phyloP scores from a whole-genome alignment of 2,329 filamentous ascomycete genomes.

The Mycosphaerella sp. region DNA sequence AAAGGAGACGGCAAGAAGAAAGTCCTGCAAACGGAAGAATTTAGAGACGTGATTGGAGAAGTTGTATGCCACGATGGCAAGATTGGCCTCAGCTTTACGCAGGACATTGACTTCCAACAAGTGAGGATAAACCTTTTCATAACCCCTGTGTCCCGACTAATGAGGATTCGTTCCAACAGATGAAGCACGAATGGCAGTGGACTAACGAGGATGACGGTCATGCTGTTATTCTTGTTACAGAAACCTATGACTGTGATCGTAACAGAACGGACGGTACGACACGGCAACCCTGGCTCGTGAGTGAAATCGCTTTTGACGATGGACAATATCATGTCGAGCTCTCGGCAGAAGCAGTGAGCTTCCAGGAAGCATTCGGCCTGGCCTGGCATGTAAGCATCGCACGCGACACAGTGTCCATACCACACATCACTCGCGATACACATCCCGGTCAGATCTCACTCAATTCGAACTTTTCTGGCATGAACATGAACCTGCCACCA shows the following conservation, averaged over 20 bases:
- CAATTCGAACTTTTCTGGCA: conserved; percentile 9
- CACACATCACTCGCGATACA: neutral
- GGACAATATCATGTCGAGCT: neutral
- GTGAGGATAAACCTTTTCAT: neutral
- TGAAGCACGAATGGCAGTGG: conserved; percentile 7
- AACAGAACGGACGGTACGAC: conserved; percentile 3
- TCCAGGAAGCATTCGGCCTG: conserved; percentile 7
- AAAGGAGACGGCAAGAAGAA: conserved; percentile 1
- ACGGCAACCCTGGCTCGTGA: conserved; percentile 3
- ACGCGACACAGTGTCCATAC: neutral
- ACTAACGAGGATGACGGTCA: neutral
- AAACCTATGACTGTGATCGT: conserved; percentile 4
- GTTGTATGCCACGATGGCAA: conserved; percentile 1
- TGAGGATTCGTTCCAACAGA: neutral
- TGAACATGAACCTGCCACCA: conserved; percentile 4
- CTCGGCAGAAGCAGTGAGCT: neutral
- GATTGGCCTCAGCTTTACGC: neutral
- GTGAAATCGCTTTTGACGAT: conserved; percentile 4
- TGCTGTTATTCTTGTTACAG: conserved; percentile 4
- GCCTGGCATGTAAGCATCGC: conserved; percentile 7
- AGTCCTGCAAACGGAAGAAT: conserved; percentile 2
- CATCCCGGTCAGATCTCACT: conserved; percentile 7
- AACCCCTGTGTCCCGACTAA: neutral
- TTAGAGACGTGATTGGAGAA: neutral
- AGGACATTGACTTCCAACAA: conserved; percentile 3